phyloP scores from a whole-genome alignment of 2,329 filamentous ascomycete species.

The Exophiala viscosa region DNA sequence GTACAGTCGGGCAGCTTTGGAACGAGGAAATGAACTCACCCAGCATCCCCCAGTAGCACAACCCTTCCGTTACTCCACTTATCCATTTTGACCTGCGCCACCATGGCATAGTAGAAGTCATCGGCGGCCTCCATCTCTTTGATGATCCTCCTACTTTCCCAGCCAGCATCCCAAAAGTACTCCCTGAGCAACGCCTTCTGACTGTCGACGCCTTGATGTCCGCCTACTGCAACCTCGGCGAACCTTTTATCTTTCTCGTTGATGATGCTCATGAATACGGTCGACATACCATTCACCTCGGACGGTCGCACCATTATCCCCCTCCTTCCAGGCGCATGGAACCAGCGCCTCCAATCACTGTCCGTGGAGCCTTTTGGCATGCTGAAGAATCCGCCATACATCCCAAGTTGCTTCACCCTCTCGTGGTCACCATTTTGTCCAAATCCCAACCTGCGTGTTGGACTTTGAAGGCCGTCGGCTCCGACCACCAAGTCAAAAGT shows the following conservation, averaged over 20 bases:
- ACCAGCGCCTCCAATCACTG: constrained; percentile 22
- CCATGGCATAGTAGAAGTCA: constrained; percentile 46
- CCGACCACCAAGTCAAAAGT: constrained; percentile 47
- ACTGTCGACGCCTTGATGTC: constrained; percentile 12
- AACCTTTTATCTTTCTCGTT: constrained; percentile 27
- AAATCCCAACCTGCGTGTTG: constrained; percentile 40
- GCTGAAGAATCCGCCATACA: constrained; percentile 42
- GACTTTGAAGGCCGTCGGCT: constrained; percentile 46
- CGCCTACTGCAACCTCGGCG: constrained; percentile 23
- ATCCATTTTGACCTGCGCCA: constrained; percentile 32
- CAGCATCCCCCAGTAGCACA: constrained; percentile 24
- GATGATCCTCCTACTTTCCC: constrained; percentile 37
- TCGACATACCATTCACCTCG: constrained; percentile 18
- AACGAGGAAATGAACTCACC: background rate
- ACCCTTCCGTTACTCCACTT: constrained; percentile 34
- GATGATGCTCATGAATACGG: constrained; percentile 32
- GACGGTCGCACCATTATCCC: constrained; percentile 29
- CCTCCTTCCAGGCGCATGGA: constrained; percentile 23
- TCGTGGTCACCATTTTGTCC: constrained; percentile 28
- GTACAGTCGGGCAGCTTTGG: background rate
- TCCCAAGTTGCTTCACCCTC: constrained; percentile 31
- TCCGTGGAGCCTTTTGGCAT: constrained; percentile 32
- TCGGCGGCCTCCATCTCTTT: constrained; percentile 39
- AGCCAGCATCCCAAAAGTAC: constrained; percentile 38
- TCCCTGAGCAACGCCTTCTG: constrained; percentile 32